phyloP scores from a whole-genome alignment of 495 filamentous ascomycete species.

The Neurospora pannonica region DNA sequence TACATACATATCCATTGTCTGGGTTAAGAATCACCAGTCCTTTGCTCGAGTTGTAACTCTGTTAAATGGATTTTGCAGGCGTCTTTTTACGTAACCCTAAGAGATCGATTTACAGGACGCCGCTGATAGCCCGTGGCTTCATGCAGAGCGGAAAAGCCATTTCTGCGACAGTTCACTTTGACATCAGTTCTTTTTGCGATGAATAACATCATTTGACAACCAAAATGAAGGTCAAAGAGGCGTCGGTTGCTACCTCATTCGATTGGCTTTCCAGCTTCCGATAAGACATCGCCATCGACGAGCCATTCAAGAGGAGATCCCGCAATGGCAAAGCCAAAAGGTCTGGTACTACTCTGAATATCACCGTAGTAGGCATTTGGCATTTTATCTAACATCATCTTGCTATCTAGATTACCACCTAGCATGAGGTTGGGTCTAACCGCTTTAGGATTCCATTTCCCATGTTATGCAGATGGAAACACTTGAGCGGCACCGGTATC shows the following conservation, averaged over 20 bases:
- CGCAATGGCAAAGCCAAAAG: not conserved
- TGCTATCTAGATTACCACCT: not conserved
- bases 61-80: not conserved
- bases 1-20: not conserved
- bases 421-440: not conserved
- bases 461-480: not conserved
- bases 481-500: not conserved
- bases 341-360: conserved; percentile 2
- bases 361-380: not conserved
- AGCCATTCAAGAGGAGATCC: not conserved
- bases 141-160: not conserved
- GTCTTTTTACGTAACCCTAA: not conserved
- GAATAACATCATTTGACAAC: conserved; percentile 3
- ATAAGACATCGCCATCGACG: conserved; percentile 6
- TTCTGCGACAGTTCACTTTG: not conserved
- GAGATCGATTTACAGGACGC: not conserved
- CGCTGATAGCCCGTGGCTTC: not conserved
- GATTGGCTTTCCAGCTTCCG: conserved; percentile 9
- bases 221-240: not conserved
- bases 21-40: not conserved
- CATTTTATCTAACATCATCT: not conserved
- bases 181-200: not conserved
- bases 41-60: not conserved
- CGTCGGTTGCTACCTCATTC: conserved; percentile 8
- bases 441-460: not conserved